Base-by-base conservation (phyloP, 2,329 filamentous ascomycete species). In the Knoxdaviesia proteae region DNA sequence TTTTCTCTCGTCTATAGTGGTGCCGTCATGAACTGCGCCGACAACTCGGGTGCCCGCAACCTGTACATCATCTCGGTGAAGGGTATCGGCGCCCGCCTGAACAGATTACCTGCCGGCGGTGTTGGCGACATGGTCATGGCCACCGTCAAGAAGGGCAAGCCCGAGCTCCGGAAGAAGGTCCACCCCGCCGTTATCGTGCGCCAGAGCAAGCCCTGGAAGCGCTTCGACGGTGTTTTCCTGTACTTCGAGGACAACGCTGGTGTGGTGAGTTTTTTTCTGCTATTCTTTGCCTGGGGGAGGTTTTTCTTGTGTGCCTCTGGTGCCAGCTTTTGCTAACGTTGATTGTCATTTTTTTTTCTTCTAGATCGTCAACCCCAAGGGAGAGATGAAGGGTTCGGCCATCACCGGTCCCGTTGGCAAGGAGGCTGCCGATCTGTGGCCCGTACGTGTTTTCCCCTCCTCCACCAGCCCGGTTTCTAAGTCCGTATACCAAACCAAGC, bases 221-320 rank as follows among this genome's bases (percentile, higher is more conserved):
- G 90, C 66, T 82, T 83, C 56, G 90, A 98, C 66, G 92, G 90
- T 69, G 83, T 96, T 60, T 98, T 84, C 77, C 79, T 98, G 57
- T 98, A 98, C 78, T 98, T 98, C 62, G 90, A 98, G 84, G 92
- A 98, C 71, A 98, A 98, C 68, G 90, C 90, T 64, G 90, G 90
- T 79, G 90, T 98, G 60, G 83, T 88, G 70, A 66, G 82, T 86
- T 45, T 36, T 47, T 32, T 42, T 20, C 20, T 20, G 20, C 20
- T 20, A 20, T 20, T 3, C 20, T 20, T 32, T 31, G 8, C 10
- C 11, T 31, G 7, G 38, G 30, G 43, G 32, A 38, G 32, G 11
- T 20, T 20, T 20, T 20, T 20, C 32, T 32, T 9, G 36, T n/a
- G 9, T 10, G 5, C 30, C 11, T 9, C 7, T 29, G 29, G 10